These are phyloP conservation scores for Dioszegia aurantiaca DNA, from an alignment of 768 basidiomycete genomes.

Conservation along the genomic window DNA sequence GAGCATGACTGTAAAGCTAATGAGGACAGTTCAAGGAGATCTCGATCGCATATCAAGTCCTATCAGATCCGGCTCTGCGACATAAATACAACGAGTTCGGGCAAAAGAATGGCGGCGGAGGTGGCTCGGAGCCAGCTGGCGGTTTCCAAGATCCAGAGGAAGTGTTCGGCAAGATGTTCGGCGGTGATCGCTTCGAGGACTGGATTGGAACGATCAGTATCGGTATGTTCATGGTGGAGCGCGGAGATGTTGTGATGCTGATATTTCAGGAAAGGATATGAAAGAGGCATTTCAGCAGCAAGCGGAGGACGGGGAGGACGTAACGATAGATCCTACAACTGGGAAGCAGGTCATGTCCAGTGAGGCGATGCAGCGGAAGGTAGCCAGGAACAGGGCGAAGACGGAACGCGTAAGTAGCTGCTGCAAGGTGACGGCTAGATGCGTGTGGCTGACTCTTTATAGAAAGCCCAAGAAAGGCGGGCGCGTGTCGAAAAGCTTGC, in stretches of 20 bases:
- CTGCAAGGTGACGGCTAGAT: not conserved
- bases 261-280: constrained; percentile 50
- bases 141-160: constrained; percentile 52
- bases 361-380: constrained; percentile 44
- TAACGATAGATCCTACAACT: constrained; percentile 32
- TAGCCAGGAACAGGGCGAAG: constrained; percentile 32
- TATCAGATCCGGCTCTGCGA: constrained; percentile 50
- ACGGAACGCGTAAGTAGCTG: constrained; percentile 32
- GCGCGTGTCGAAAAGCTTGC: constrained; percentile 50
- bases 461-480: constrained; percentile 42
- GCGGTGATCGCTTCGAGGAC: constrained; percentile 49
- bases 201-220: constrained; percentile 50
- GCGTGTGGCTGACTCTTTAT: not conserved
- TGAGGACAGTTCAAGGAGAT: constrained; percentile 49
- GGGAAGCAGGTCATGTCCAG: constrained; percentile 46
- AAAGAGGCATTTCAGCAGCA: constrained; percentile 52
- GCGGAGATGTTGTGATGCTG: constrained; percentile 1
- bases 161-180: constrained; percentile 53
- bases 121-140: constrained; percentile 48
- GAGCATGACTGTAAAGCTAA: not conserved
- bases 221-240: constrained; percentile 28
- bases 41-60: constrained; percentile 51
- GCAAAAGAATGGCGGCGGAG: constrained; percentile 49
- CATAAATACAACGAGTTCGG: constrained; percentile 52
- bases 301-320: constrained; percentile 41